Conservation (phyloP, 148 eudicot genomes). For the Talinum fruticosum region DNA sequence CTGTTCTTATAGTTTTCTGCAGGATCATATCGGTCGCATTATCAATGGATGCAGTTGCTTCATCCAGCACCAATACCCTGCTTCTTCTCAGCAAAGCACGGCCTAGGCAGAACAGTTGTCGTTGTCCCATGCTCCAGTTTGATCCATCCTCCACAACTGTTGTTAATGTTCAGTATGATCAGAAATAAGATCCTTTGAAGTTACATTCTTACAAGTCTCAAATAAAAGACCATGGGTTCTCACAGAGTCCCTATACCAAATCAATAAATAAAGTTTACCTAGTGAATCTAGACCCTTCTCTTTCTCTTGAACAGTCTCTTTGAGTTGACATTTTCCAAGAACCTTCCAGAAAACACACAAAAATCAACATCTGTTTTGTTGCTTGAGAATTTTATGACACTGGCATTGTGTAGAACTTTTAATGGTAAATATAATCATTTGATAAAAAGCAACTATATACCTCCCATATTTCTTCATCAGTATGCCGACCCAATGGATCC, state of each 20-base stretch:
- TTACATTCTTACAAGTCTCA: too few relatives aligned
- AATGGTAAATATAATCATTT: background rate
- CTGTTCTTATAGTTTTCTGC: slow-evolving; percentile 69
- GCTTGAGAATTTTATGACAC: background rate
- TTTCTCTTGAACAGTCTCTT: slow-evolving; percentile 74
- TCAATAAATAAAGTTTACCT: slow-evolving; percentile 33
- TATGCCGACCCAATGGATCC: slow-evolving; percentile 66
- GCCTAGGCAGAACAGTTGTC: slow-evolving; percentile 84
- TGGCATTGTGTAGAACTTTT: background rate
- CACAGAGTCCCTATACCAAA: too few relatives aligned
- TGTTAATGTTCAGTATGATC: background rate
- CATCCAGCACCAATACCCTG: slow-evolving; percentile 84
- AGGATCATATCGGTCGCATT: slow-evolving; percentile 68
- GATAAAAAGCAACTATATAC: slow-evolving; percentile 28
- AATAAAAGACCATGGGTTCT: background rate
- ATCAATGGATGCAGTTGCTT: slow-evolving; percentile 93
- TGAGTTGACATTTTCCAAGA: slow-evolving; percentile 83
- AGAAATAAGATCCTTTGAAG: background rate
- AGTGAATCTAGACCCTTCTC: slow-evolving; percentile 60
- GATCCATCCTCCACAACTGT: slow-evolving; percentile 88
- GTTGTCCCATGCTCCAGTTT: slow-evolving; percentile 98
- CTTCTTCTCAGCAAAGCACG: slow-evolving; percentile 83
- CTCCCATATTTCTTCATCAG: slow-evolving; percentile 82
- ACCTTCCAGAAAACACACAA: slow-evolving; percentile 36
- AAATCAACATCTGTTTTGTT: background rate